phyloP scores from a whole-genome alignment of 768 basidiomycete genomes.

The Rhizopogon sp. region DNA sequence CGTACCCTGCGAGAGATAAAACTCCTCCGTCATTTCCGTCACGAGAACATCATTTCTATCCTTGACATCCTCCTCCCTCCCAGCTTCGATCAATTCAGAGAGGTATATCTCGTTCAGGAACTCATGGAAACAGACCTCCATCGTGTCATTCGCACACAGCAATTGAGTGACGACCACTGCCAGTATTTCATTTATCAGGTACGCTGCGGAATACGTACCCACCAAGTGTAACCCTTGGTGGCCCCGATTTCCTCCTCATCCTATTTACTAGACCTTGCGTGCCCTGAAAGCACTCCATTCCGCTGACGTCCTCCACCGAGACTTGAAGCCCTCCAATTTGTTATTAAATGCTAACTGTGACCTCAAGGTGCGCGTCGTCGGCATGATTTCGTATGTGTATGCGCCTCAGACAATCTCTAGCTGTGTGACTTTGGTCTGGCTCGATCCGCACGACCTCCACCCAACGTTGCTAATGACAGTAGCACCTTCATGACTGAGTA shows the following conservation, averaged over 20 bases:
- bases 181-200: constrained; percentile 99
- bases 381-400: background rate
- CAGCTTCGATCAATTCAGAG: constrained; percentile 72
- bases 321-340: constrained; percentile 94
- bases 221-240: background rate
- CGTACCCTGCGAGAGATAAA: constrained; percentile 86
- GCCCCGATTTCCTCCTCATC: constrained; percentile 1
- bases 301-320: constrained; percentile 91
- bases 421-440: constrained; percentile 88
- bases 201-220: constrained; percentile 9
- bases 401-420: constrained; percentile 27
- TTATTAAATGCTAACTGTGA: constrained; percentile 96
- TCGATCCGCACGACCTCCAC: constrained; percentile 69
- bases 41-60: constrained; percentile 91
- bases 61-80: constrained; percentile 88
- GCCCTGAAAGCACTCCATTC: constrained; percentile 94
- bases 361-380: constrained; percentile 60
- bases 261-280: constrained; percentile 60
- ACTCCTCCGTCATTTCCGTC: constrained; percentile 81
- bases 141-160: constrained; percentile 93
- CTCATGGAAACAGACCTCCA: constrained; percentile 93
- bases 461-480: constrained; percentile 67
- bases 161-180: constrained; percentile 89
- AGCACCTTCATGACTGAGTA: constrained; percentile 91
- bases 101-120: constrained; percentile 75